These are phyloP conservation scores for Zelonia costaricensis DNA, from an alignment of 208 protist species.

Conservation along the genomic window DNA sequence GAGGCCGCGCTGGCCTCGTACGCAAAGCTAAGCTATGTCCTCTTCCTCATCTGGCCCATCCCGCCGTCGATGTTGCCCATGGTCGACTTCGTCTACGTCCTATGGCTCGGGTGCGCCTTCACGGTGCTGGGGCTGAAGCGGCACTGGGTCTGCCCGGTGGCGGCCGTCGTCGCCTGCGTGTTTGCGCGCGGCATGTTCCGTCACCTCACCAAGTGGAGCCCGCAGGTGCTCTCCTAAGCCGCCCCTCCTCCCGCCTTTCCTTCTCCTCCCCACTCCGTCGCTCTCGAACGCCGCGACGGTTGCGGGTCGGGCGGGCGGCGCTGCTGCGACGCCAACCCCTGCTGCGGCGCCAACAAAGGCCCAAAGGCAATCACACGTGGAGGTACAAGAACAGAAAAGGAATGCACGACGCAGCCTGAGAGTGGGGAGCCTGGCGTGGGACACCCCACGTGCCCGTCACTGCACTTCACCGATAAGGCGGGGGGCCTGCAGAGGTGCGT, in stretches of 20 bases:
- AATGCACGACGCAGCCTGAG: too few species aligned
- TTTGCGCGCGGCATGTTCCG: slow-evolving; percentile 55
- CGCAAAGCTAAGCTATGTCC: slow-evolving; percentile 59
- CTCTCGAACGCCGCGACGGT: neutral
- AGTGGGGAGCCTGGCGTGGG: too few species aligned
- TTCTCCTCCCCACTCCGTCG: too few species aligned
- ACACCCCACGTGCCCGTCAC: too few species aligned
- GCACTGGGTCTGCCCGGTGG: slow-evolving; percentile 33
- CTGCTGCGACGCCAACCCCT: too few species aligned
- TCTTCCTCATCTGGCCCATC: slow-evolving; percentile 84
- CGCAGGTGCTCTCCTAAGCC: slow-evolving; percentile 20
- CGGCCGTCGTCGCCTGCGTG: slow-evolving; percentile 29
- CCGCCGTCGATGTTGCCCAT: slow-evolving; percentile 59
- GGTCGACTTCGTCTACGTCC: slow-evolving; percentile 67
- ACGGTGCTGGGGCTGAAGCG: slow-evolving; percentile 26
- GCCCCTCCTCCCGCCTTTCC: neutral
- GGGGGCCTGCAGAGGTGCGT: too few species aligned
- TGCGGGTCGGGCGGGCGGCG: neutral
- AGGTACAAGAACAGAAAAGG: too few species aligned
- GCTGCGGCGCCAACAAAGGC: too few species aligned
- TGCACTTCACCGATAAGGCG: too few species aligned
- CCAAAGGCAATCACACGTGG: too few species aligned
- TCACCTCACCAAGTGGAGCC: slow-evolving; percentile 62
- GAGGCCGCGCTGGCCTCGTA: slow-evolving; percentile 55
- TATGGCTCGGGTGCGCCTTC: slow-evolving; percentile 73